Conservation (phyloP, 257 asterid genomes). For the Nicotiana attenuata region DNA sequence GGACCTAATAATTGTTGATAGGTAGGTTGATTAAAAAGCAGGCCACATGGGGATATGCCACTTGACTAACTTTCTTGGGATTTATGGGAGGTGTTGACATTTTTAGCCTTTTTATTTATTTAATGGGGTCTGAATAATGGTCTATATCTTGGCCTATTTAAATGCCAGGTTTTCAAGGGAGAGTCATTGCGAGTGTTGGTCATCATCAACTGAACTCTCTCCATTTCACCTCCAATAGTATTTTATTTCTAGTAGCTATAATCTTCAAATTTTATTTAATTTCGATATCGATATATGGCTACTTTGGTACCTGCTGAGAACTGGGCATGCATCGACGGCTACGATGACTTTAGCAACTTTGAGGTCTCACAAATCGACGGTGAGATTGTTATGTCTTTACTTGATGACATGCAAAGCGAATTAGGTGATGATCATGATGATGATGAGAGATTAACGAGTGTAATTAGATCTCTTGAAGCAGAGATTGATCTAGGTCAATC, state of each 20-base stretch:
- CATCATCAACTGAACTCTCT: not conserved
- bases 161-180: not conserved
- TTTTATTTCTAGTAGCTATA: not conserved
- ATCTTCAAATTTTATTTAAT: not conserved
- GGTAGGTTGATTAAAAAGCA: constrained; percentile 1
- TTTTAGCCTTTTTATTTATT: not conserved
- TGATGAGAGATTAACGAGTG: constrained; percentile 11
- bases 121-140: not conserved
- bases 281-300: not conserved
- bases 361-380: not conserved
- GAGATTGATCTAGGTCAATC: not conserved
- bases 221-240: not conserved
- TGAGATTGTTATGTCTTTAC: not conserved
- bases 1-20: not conserved
- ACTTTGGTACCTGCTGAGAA: constrained; percentile 9
- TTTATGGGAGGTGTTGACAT: not conserved
- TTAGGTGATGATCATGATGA: not conserved
- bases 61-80: not conserved
- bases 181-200: not conserved
- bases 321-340: constrained; percentile 6
- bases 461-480: constrained; percentile 1
- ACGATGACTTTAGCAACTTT: constrained; percentile 1
- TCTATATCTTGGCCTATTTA: not conserved
- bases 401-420: constrained; percentile 8
- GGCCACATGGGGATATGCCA: constrained; percentile 20